A percentile compares a stretch with the other conserved stretches of the same genome.
Conservation (phyloP, 345 rosid species). For the Syzygium oleosum region DNA sequence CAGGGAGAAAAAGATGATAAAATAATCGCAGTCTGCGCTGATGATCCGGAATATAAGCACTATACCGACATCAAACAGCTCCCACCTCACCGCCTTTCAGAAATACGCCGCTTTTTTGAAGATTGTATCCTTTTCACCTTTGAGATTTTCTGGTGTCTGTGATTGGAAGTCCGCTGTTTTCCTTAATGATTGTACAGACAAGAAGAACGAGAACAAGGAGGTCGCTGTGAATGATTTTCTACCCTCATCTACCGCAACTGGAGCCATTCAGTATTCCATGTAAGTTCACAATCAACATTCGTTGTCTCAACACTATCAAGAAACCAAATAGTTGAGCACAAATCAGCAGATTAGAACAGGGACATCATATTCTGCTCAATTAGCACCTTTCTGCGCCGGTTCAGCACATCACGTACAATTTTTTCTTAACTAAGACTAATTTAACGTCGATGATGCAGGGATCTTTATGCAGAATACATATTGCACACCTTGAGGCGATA, state of each 20-base stretch:
- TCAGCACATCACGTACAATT: background rate
- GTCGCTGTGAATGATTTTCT: constrained; percentile 90
- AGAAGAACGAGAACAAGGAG: constrained; percentile 95
- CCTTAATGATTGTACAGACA: constrained; percentile 41
- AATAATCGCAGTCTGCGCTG: constrained; percentile 95
- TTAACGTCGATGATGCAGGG: constrained; percentile 41
- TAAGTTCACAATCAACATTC: constrained; percentile 17
- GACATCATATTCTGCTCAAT: background rate
- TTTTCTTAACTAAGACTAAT: background rate
- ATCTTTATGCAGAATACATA: constrained; percentile 78
- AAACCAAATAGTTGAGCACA: background rate
- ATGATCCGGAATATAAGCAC: constrained; percentile 95
- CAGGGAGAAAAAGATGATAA: constrained; percentile 99
- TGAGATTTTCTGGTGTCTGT: background rate
- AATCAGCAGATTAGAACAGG: background rate
- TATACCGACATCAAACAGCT: constrained; percentile 80
- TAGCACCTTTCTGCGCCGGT: background rate
- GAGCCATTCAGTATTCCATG: constrained; percentile 91
- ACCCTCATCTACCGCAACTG: constrained; percentile 54
- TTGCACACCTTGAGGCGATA: constrained; percentile 1
- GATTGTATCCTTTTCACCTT: constrained; percentile 56
- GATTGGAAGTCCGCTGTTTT: background rate
- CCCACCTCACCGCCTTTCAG: constrained; percentile 91
- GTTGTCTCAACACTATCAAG: background rate
- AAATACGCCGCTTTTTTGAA: constrained; percentile 95